Evolutionary conservation across 352 stramenopile species (phyloP).

Genomic region (Albugo candida): DNA sequence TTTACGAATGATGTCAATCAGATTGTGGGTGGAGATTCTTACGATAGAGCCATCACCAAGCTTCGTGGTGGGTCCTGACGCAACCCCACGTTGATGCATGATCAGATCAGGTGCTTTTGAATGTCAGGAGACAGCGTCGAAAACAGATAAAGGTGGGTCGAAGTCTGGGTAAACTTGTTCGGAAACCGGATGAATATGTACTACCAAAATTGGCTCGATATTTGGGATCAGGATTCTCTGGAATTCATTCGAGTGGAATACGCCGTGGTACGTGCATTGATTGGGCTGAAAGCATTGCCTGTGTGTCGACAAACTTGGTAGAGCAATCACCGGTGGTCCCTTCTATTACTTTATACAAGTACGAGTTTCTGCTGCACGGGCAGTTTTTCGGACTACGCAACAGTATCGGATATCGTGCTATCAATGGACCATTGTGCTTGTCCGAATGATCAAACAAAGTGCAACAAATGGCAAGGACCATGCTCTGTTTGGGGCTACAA

Average conservation of each 20-base stretch:
- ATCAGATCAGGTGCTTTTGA: conserved; percentile 91
- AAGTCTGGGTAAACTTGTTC: conserved; percentile 97
- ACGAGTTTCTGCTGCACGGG: conserved; percentile 84
- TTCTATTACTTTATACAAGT: conserved; percentile 85
- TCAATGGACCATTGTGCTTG: conserved; percentile 95
- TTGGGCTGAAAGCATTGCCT: conserved; percentile 94
- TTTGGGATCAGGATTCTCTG: conserved; percentile 84
- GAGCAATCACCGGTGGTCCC: conserved; percentile 91
- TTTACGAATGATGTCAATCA: conserved; percentile 67
- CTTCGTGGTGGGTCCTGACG: conserved; percentile 85
- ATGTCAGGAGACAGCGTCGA: conserved; percentile 73
- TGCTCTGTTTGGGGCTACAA: conserved; percentile 92
- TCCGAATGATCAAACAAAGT: conserved; percentile 80
- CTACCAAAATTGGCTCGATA: conserved; percentile 97
- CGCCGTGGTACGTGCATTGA: conserved; percentile 94
- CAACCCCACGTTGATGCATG: conserved; percentile 96
- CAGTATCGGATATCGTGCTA: conserved; percentile 86
- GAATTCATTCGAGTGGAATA: conserved; percentile 35
- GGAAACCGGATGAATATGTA: conserved; percentile 97
- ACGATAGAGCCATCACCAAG: conserved; percentile 75
- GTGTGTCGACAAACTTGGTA: conserved; percentile 91
- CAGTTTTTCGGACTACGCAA: conserved; percentile 95
- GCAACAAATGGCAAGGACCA: conserved; percentile 49
- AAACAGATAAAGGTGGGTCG: conserved; percentile 76
- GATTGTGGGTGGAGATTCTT: conserved; percentile 52